These are phyloP conservation scores for Chlamydomonas eustigma DNA, from an alignment of 139 green algal species.

Conservation along the genomic window DNA sequence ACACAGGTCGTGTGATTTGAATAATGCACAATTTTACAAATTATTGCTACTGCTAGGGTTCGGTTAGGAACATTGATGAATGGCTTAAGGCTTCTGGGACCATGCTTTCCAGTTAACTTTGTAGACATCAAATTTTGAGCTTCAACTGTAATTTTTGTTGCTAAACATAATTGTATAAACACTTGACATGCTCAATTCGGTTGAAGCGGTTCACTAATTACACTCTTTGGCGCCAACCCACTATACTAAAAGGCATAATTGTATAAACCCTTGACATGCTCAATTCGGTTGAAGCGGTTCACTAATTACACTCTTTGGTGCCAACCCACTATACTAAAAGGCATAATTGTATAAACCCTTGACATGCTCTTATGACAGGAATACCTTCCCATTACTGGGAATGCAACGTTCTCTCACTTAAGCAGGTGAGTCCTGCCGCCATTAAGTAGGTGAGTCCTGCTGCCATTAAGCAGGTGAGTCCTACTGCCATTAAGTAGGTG, in stretches of 20 bases:
- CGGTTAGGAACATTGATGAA: no score
- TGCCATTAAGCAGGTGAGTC: no score
- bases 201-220: background rate
- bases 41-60: no score
- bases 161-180: background rate
- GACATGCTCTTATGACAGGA: constrained; percentile 49
- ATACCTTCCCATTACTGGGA: constrained; percentile 81
- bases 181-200: background rate
- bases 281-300: background rate
- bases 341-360: no score
- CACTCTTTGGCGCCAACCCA: background rate
- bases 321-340: background rate
- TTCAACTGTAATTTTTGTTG: no score
- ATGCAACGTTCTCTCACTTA: constrained; percentile 65
- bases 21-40: background rate
- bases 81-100: no score
- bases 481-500: no score
- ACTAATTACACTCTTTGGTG: background rate
- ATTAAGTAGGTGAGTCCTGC: no score
- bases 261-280: background rate
- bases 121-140: background rate
- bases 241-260: background rate
- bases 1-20: background rate
- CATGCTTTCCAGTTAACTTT: background rate
- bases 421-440: constrained; percentile 21